A percentile compares a stretch with the other conserved stretches of the same genome.
Evolutionary conservation across 176 grass and related monocot species (phyloP).

Genomic region (Pharus latifolius): DNA sequence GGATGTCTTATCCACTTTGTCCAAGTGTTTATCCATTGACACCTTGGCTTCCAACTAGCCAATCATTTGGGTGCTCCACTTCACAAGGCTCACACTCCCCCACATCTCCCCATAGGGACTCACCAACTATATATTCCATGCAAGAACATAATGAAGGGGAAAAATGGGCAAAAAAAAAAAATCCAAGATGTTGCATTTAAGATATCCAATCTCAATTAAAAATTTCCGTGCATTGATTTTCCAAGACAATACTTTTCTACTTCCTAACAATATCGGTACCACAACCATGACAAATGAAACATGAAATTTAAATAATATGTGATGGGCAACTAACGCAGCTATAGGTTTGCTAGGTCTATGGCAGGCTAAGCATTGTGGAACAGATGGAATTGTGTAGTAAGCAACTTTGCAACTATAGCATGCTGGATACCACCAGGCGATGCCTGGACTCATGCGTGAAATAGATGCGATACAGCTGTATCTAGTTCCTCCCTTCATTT

Average conservation of each 20-base stretch:
- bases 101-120: conserved; percentile 14
- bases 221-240: background rate
- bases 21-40: conserved; percentile 17
- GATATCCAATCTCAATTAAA: background rate
- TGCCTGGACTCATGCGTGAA: too few species aligned
- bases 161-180: too few species aligned
- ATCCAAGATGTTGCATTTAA: background rate
- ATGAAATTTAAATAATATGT: too few species aligned
- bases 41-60: conserved; percentile 28
- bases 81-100: conserved; percentile 7
- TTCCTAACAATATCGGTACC: background rate
- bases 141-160: background rate
- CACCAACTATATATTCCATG: conserved; percentile 28
- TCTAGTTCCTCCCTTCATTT: too few species aligned
- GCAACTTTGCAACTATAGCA: too few species aligned
- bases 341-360: too few species aligned
- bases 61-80: conserved; percentile 24
- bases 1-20: conserved; percentile 52
- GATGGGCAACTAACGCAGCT: too few species aligned
- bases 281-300: too few species aligned
- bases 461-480: too few species aligned
- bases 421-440: too few species aligned
- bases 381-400: too few species aligned
- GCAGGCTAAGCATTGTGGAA: too few species aligned
- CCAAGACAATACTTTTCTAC: background rate